These are phyloP conservation scores for Zychaea mexicana DNA, from an alignment of 371 early-diverging fungal genomes.

Conservation along the genomic window DNA sequence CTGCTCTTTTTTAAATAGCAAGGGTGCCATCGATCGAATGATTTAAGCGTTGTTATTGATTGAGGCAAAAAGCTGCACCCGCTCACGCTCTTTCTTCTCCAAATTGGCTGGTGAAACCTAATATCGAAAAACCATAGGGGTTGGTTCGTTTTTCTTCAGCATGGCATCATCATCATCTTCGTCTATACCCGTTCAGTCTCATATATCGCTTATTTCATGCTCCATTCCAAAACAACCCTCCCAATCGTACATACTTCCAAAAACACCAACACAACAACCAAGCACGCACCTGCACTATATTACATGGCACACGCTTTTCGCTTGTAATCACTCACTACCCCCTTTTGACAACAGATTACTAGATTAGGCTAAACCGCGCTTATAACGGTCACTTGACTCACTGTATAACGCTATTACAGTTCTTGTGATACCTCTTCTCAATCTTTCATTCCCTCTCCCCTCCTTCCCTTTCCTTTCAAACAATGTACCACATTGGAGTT, in stretches of 20 bases:
- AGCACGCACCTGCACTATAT: too few relatives aligned
- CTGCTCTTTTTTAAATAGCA: background rate
- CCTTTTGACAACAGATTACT: background rate
- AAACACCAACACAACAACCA: too few relatives aligned
- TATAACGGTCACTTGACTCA: background rate
- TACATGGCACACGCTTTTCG: background rate
- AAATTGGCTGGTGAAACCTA: background rate
- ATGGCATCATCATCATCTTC: conserved; percentile 1
- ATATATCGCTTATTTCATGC: too few relatives aligned
- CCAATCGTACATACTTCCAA: too few relatives aligned
- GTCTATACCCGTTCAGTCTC: too few relatives aligned
- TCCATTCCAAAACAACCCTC: too few relatives aligned
- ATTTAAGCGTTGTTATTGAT: too few relatives aligned
- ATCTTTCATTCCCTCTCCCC: too few relatives aligned
- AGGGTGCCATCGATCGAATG: background rate
- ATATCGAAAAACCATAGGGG: background rate
- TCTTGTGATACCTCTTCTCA: background rate
- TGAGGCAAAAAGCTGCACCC: too few relatives aligned
- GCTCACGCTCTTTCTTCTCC: too few relatives aligned
- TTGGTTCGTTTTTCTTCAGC: too few relatives aligned
- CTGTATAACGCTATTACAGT: background rate
- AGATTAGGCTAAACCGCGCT: background rate
- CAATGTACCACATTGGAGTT: background rate
- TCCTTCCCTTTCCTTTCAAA: too few relatives aligned
- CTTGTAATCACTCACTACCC: background rate